Evolutionary conservation across 1,284 basidiomycete genomes (phyloP).

Genomic region (Flammula alnicola): DNA sequence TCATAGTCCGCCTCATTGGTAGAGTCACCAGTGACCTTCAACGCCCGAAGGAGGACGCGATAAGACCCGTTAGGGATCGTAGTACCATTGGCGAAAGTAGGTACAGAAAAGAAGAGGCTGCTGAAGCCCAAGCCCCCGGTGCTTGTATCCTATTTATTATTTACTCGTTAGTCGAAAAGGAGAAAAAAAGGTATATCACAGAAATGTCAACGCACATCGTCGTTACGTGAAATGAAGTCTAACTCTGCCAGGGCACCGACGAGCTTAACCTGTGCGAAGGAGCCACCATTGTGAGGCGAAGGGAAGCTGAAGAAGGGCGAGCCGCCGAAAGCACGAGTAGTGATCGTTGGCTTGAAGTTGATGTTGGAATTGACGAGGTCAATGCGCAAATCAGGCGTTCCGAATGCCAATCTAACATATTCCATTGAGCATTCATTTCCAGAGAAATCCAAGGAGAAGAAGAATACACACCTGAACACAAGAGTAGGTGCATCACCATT

Average conservation of each 20-base stretch:
- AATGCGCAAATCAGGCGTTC: conserved; percentile 51
- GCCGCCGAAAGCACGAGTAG: conserved; percentile 23
- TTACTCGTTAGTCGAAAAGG: conserved; percentile 4
- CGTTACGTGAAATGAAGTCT: conserved; percentile 39
- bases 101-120: conserved; percentile 41
- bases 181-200: neutral
- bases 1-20: conserved; percentile 62
- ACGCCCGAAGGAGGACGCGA: conserved; percentile 59
- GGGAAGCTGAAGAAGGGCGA: conserved; percentile 38
- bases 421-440: too few species aligned
- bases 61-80: conserved; percentile 64
- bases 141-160: too few species aligned
- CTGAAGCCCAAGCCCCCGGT: too few species aligned
- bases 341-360: conserved; percentile 36
- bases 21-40: conserved; percentile 62
- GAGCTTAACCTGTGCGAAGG: conserved; percentile 40
- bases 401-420: conserved; percentile 60
- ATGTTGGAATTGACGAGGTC: conserved; percentile 41
- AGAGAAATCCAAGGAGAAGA: too few species aligned
- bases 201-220: conserved; percentile 32
- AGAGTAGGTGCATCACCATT: conserved; percentile 48
- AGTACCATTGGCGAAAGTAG: conserved; percentile 61
- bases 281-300: conserved; percentile 30
- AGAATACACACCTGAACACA: conserved; percentile 41
- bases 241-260: conserved; percentile 37